Evolutionary conservation across 1,139 yeast genomes (phyloP).

Genomic region (Protomyces gravidus): DNA sequence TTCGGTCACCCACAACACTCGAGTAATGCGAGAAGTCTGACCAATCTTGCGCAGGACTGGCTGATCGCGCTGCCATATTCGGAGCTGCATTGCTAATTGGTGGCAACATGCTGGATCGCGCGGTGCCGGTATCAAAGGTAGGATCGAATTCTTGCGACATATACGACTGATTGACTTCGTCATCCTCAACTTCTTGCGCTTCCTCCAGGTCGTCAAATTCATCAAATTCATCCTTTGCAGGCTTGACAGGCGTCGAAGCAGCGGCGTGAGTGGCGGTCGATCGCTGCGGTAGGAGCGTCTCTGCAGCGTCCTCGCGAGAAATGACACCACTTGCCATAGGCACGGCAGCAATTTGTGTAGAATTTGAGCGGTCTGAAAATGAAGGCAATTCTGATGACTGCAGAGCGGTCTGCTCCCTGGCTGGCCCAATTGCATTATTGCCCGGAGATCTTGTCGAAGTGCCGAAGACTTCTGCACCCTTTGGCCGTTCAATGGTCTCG

Average conservation of each 20-base stretch:
- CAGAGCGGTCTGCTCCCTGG: too few relatives aligned
- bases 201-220: conserved; percentile 28
- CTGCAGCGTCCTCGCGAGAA: not conserved
- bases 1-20: conserved; percentile 12
- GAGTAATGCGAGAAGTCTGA: conserved; percentile 25
- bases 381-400: not conserved
- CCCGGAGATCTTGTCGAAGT: not conserved
- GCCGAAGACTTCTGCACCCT: conserved; percentile 10
- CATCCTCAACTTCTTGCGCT: conserved; percentile 22
- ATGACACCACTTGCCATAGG: not conserved
- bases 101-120: conserved; percentile 7
- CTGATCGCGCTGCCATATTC: not conserved
- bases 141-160: conserved; percentile 22
- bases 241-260: not conserved
- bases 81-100: not conserved
- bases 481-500: conserved; percentile 17
- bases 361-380: not conserved
- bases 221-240: conserved; percentile 12
- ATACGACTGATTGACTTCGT: conserved; percentile 11
- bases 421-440: too few relatives aligned
- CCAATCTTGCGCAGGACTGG: conserved; percentile 19
- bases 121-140: conserved; percentile 10
- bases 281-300: not conserved
- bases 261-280: not conserved
- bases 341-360: not conserved